Evolutionary conservation across 140 eudicot genomes (phyloP).

Genomic region (Stevia rebaudiana): DNA sequence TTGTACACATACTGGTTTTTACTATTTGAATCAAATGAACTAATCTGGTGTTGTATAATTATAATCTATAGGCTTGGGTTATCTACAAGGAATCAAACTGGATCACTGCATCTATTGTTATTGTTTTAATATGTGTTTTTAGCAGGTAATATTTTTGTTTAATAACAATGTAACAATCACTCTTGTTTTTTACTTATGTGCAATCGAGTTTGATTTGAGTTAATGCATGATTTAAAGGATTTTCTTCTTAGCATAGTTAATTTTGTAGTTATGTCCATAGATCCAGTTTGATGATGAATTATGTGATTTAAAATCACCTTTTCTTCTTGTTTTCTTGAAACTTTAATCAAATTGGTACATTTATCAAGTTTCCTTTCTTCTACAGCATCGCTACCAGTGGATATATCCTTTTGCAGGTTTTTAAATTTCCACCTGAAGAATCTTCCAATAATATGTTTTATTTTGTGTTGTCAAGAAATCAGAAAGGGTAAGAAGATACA

Average conservation of each 20-base stretch:
- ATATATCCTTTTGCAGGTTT: slow-evolving; percentile 48
- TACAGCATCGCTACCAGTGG: slow-evolving; percentile 57
- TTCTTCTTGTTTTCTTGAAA: no score
- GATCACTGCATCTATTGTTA: slow-evolving; percentile 39
- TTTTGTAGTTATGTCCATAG: neutral
- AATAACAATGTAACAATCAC: neutral
- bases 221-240: neutral
- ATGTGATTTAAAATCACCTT: no score
- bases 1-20: neutral
- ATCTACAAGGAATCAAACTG: slow-evolving; percentile 59
- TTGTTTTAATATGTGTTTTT: slow-evolving; percentile 38
- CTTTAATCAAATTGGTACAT: neutral
- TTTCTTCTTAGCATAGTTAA: neutral
- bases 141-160: slow-evolving; percentile 51
- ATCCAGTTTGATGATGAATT: no score
- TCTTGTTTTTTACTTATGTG: neutral
- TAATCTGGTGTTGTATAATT: neutral
- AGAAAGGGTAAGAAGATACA: slow-evolving; percentile 39
- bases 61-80: slow-evolving; percentile 53
- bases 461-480: slow-evolving; percentile 39
- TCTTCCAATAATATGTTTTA: slow-evolving; percentile 50
- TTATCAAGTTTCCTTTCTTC: neutral
- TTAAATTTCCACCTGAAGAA: slow-evolving; percentile 56
- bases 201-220: neutral
- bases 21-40: neutral